Evolutionary conservation across 257 asterid genomes (phyloP).

Genomic region (Eustoma russellianum): DNA sequence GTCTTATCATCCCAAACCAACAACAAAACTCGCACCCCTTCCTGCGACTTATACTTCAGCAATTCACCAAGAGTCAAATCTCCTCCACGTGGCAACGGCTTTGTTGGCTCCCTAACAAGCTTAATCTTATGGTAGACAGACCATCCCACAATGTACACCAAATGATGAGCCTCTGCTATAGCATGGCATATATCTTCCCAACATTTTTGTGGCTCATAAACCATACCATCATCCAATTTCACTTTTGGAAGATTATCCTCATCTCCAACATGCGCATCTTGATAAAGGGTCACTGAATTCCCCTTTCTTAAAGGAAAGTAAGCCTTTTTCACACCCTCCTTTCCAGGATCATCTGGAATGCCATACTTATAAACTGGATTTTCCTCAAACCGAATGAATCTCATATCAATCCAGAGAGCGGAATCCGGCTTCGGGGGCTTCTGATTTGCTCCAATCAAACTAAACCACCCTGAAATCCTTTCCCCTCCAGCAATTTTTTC

Average conservation of each 20-base stretch:
- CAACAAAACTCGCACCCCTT: slow-evolving; percentile 88
- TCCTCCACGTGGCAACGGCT: slow-evolving; percentile 77
- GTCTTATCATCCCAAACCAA: slow-evolving; percentile 95
- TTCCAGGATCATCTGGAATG: slow-evolving; percentile 55
- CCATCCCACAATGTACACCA: slow-evolving; percentile 91
- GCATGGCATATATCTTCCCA: slow-evolving; percentile 94
- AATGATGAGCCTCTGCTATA: slow-evolving; percentile 76
- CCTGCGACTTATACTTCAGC: slow-evolving; percentile 82
- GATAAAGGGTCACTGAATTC: slow-evolving; percentile 59
- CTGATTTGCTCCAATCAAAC: slow-evolving; percentile 27
- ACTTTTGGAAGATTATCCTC: slow-evolving; percentile 38
- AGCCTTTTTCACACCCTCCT: slow-evolving; percentile 46
- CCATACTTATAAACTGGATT: slow-evolving; percentile 55
- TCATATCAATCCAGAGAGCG: slow-evolving; percentile 42
- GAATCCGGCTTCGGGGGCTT: slow-evolving; percentile 51
- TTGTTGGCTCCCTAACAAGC: slow-evolving; percentile 67
- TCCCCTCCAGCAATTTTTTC: slow-evolving; percentile 39
- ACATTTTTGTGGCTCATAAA: slow-evolving; percentile 39
- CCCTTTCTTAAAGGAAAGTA: slow-evolving; percentile 82
- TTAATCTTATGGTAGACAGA: slow-evolving; percentile 67
- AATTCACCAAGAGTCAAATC: slow-evolving; percentile 81
- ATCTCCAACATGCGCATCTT: slow-evolving; percentile 60
- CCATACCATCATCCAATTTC: slow-evolving; percentile 44
- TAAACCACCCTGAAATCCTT: slow-evolving; percentile 40
- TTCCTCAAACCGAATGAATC: slow-evolving; percentile 39